Percentiles rank a stretch among this genome's conserved stretches.
Conservation (phyloP, 2,329 filamentous ascomycete genomes). For the Dothistroma septosporum region DNA sequence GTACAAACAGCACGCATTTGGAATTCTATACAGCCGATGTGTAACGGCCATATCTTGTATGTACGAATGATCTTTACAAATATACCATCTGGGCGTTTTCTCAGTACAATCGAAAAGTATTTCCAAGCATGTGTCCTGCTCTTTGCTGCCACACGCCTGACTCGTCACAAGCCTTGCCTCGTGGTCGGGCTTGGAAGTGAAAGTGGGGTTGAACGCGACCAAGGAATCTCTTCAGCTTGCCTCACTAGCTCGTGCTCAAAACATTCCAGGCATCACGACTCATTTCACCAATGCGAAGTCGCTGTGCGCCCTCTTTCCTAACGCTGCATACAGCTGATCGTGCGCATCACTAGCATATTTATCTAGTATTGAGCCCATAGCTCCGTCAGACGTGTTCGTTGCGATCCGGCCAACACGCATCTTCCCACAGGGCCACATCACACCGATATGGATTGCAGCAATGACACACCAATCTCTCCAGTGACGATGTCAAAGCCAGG, state of each 20-base stretch:
- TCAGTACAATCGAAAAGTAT: background rate
- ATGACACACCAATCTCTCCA: slow-evolving; percentile 28
- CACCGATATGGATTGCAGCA: slow-evolving; percentile 11
- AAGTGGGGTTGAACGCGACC: too few relatives aligned
- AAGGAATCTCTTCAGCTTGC: background rate
- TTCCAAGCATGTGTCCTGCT: too few relatives aligned
- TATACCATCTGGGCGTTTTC: background rate
- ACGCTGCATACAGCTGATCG: background rate
- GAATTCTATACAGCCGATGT: background rate
- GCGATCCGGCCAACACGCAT: background rate
- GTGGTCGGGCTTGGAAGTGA: background rate
- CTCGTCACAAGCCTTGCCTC: background rate
- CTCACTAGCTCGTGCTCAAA: background rate
- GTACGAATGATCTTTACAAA: background rate
- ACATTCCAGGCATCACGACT: background rate
- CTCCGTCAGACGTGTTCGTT: background rate
- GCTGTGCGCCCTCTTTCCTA: background rate
- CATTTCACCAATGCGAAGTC: background rate
- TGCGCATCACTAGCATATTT: background rate
- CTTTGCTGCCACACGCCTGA: background rate
- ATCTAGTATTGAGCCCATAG: background rate
- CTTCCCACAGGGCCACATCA: background rate
- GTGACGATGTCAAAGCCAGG: slow-evolving; percentile 20
- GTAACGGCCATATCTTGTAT: background rate
- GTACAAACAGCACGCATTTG: background rate